Evolutionary conservation across 495 filamentous ascomycete species (phyloP).

Genomic region (Chaetomidium leptoderma): DNA sequence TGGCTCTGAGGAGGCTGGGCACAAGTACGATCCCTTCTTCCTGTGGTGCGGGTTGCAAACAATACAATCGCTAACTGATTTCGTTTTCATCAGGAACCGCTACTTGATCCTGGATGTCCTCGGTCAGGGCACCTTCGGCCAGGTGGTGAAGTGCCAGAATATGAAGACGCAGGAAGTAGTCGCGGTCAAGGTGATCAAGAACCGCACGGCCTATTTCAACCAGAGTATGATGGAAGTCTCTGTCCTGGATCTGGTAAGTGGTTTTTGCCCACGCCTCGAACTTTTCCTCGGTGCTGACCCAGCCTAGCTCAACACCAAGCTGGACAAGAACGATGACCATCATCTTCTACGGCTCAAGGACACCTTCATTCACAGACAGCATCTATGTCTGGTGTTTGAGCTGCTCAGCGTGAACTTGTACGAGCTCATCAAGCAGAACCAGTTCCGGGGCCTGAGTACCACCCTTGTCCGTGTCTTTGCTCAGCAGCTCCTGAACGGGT

Average conservation of each 20-base stretch:
- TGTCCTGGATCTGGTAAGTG: slow-evolving; percentile 83
- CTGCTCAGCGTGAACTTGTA: slow-evolving; percentile 96
- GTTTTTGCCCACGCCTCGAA: background rate
- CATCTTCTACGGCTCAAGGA: slow-evolving; percentile 94
- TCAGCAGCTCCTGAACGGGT: slow-evolving; percentile 88
- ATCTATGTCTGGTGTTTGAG: slow-evolving; percentile 97
- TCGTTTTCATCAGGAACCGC: slow-evolving; percentile 67
- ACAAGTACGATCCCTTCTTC: slow-evolving; percentile 65
- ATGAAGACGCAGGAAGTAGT: slow-evolving; percentile 97
- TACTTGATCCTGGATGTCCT: slow-evolving; percentile 98
- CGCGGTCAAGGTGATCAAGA: slow-evolving; percentile 99
- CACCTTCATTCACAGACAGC: slow-evolving; percentile 96
- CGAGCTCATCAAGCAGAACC: slow-evolving; percentile 99
- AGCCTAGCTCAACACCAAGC: slow-evolving; percentile 84
- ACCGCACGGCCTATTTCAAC: slow-evolving; percentile 98
- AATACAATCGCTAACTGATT: slow-evolving; percentile 21
- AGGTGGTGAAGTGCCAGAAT: slow-evolving; percentile 99
- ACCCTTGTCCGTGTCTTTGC: slow-evolving; percentile 98
- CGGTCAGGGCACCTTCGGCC: slow-evolving; percentile 98
- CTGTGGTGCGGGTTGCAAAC: background rate
- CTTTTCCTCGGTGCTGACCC: slow-evolving; percentile 12
- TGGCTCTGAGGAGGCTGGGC: slow-evolving; percentile 93
- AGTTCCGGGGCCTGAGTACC: slow-evolving; percentile 95
- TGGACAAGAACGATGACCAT: slow-evolving; percentile 99
- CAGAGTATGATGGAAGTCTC: slow-evolving; percentile 99